A percentile compares a stretch with the other conserved stretches of the same genome.
Evolutionary conservation across 2,329 filamentous ascomycete genomes (phyloP).

Genomic region (Colletotrichum sp.): DNA sequence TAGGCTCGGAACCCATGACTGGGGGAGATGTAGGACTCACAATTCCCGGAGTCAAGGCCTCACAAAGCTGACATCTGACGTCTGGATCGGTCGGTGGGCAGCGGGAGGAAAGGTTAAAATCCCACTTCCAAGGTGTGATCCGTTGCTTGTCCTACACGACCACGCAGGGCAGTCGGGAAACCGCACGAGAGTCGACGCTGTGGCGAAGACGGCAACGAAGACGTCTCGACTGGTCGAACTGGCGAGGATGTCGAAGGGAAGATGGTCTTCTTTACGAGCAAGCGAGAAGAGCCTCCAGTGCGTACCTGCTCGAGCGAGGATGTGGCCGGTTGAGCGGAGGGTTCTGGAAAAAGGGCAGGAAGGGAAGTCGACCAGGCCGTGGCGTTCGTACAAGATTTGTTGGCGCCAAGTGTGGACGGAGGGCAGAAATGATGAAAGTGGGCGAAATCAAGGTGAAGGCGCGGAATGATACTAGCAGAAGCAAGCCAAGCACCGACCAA

Average conservation of each 20-base stretch:
- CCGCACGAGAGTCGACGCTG: conserved; percentile 5
- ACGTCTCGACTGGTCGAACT: background rate
- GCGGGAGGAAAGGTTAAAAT: conserved; percentile 9
- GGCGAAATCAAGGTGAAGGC: conserved; percentile 10
- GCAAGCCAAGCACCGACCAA: conserved; percentile 7
- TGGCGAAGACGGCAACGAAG: background rate
- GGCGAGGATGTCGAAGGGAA: background rate
- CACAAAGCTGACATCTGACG: conserved; percentile 17
- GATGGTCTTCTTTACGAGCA: background rate
- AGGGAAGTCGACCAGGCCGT: background rate
- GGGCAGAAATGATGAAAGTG: background rate
- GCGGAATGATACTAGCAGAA: conserved; percentile 1
- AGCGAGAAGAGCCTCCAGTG: background rate
- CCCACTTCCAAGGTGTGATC: background rate
- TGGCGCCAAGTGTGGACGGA: conserved; percentile 6
- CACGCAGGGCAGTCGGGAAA: background rate
- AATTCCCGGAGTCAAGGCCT: background rate
- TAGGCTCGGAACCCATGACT: background rate
- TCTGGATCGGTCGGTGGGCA: conserved; percentile 2
- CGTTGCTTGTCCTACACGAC: conserved; percentile 1
- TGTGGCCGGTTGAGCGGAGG: background rate
- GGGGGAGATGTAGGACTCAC: background rate
- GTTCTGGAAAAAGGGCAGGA: background rate
- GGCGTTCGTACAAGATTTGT: conserved; percentile 13
- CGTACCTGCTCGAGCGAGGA: background rate